Percentiles rank a stretch among this genome's conserved stretches.
These are phyloP conservation scores for Monilinia aucupariae DNA, from an alignment of 2,329 filamentous ascomycete genomes.

Conservation along the genomic window DNA sequence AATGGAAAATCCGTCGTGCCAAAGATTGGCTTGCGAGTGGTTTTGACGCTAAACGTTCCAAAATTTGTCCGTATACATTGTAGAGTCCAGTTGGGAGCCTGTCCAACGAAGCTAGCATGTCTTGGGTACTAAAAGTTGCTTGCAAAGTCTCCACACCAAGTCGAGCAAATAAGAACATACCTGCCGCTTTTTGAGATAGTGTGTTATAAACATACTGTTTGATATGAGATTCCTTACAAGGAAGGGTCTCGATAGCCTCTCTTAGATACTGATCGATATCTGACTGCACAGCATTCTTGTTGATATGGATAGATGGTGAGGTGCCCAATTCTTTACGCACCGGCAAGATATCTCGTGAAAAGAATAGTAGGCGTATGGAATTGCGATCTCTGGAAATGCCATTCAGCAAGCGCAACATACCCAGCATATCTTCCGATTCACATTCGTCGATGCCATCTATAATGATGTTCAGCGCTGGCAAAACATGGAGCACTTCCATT, in stretches of 20 bases:
- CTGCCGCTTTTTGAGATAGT: constrained; percentile 9
- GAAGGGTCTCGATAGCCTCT: constrained; percentile 10
- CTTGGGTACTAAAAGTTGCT: constrained; percentile 13
- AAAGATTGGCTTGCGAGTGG: not conserved
- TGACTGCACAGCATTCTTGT: not conserved
- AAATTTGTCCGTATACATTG: constrained; percentile 10
- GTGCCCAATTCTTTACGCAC: constrained; percentile 10
- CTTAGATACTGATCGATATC: constrained; percentile 13
- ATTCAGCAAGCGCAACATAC: constrained; percentile 7
- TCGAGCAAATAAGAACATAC: constrained; percentile 15
- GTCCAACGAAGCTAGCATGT: constrained; percentile 13
- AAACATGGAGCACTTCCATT: not conserved
- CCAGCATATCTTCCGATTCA: constrained; percentile 6
- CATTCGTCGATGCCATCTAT: constrained; percentile 16
- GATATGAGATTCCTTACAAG: constrained; percentile 11
- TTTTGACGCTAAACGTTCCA: constrained; percentile 11
- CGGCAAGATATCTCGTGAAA: constrained; percentile 11
- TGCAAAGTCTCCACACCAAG: constrained; percentile 12
- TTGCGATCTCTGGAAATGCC: not conserved
- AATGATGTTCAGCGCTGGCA: constrained; percentile 9
- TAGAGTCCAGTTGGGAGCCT: constrained; percentile 10
- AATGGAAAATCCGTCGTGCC: constrained; percentile 9
- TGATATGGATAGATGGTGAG: constrained; percentile 4
- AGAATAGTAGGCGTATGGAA: constrained; percentile 9
- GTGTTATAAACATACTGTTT: constrained; percentile 15